Conservation (phyloP, 2,329 filamentous ascomycete genomes). For the Pseudocercospora fuligena region DNA sequence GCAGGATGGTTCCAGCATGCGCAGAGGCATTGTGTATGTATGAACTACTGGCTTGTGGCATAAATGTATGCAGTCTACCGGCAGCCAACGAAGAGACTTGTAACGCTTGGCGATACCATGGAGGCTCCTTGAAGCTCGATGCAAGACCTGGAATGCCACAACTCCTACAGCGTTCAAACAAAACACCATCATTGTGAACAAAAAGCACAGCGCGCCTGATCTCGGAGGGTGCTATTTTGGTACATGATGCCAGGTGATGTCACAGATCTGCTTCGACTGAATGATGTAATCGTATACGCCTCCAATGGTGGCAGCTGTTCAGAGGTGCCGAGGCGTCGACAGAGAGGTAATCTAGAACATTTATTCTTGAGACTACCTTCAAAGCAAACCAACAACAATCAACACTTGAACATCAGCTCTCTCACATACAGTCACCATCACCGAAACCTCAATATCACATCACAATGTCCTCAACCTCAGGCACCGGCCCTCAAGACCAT, state of each 20-base stretch:
- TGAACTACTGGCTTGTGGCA: constrained; percentile 36
- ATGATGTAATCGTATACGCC: constrained; percentile 4
- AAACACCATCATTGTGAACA: too few species aligned
- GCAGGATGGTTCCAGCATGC: constrained; percentile 37
- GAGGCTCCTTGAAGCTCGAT: too few species aligned
- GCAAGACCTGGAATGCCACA: too few species aligned
- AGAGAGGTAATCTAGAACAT: background rate
- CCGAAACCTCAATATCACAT: too few species aligned
- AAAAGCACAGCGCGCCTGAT: too few species aligned
- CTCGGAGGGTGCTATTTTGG: background rate
- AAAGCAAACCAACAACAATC: too few species aligned
- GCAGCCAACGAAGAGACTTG: background rate
- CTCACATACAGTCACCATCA: too few species aligned
- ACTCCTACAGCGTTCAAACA: background rate
- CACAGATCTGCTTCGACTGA: background rate
- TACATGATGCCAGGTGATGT: constrained; percentile 8
- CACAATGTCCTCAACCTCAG: constrained; percentile 18
- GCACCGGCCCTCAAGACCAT: constrained; percentile 41
- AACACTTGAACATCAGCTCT: too few species aligned
- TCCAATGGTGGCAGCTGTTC: background rate
- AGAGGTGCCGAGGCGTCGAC: background rate
- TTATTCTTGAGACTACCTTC: too few species aligned
- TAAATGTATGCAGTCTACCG: background rate
- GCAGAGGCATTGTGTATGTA: constrained; percentile 40
- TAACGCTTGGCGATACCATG: too few species aligned